A percentile compares a stretch with the other conserved stretches of the same genome.
These are phyloP conservation scores for Ilex asprella DNA, from an alignment of 257 asterid genomes.

Conservation along the genomic window DNA sequence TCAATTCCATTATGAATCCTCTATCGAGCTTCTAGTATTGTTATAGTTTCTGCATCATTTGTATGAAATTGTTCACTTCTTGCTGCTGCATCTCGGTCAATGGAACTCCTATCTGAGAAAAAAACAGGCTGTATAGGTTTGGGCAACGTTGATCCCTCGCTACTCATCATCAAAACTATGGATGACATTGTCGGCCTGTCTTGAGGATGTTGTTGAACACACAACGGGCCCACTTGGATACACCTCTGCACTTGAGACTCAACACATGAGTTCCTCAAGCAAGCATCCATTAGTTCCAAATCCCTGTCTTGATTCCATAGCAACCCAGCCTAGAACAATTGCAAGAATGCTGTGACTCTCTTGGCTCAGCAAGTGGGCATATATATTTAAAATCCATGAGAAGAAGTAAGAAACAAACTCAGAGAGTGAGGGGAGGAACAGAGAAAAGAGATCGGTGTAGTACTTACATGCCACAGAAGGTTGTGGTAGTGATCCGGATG, in stretches of 20 bases:
- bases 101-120: constrained; percentile 14
- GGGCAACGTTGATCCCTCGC: constrained; percentile 22
- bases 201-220: constrained; percentile 32
- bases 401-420: no score
- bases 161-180: constrained; percentile 29
- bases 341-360: no score
- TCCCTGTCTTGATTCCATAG: constrained; percentile 34
- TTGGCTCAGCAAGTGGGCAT: no score
- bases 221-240: constrained; percentile 33
- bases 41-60: constrained; percentile 1
- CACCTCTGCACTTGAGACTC: constrained; percentile 18
- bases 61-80: constrained; percentile 4
- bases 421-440: no score
- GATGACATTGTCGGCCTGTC: constrained; percentile 48
- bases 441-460: no score
- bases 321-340: constrained; percentile 26
- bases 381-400: no score
- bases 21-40: constrained; percentile 13
- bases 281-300: constrained; percentile 18
- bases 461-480: constrained; percentile 30
- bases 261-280: constrained; percentile 7
- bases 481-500: constrained; percentile 22
- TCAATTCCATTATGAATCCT: no score
- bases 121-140: constrained; percentile 43
- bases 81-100: constrained; percentile 5